These are phyloP conservation scores for Exophiala mesophila DNA, from an alignment of 2,329 filamentous ascomycete species.

Conservation along the genomic window DNA sequence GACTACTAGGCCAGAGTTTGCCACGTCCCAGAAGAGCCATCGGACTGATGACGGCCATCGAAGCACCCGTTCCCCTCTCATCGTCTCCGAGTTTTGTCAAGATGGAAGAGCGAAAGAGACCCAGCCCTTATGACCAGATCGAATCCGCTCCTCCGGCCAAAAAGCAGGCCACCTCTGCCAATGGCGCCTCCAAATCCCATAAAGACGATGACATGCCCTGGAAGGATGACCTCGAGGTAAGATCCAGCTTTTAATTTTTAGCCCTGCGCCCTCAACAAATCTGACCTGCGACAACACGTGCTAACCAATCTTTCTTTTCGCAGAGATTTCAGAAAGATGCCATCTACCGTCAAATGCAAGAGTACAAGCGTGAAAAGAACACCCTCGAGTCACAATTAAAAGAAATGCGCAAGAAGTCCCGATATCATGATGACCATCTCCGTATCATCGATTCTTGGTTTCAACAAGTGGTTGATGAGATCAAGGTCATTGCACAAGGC, in stretches of 20 bases:
- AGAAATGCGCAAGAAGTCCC: conserved; percentile 70
- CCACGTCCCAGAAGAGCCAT: conserved; percentile 27
- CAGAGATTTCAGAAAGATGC: conserved; percentile 93
- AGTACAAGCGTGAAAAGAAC: conserved; percentile 87
- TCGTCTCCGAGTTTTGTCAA: conserved; percentile 74
- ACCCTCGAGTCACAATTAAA: conserved; percentile 75
- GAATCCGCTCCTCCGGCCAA: conserved; percentile 86
- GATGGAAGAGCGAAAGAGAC: conserved; percentile 99
- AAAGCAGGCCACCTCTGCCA: conserved; percentile 72
- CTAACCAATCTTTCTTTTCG: conserved; percentile 11
- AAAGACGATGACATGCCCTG: conserved; percentile 64
- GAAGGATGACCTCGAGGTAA: conserved; percentile 68
- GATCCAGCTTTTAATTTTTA: conserved; percentile 40
- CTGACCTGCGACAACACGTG: neutral
- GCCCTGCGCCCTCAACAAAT: conserved; percentile 4
- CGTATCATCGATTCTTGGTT: conserved; percentile 91
- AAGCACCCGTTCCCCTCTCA: conserved; percentile 60
- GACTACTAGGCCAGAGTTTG: conserved; percentile 4
- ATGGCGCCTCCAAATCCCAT: conserved; percentile 60
- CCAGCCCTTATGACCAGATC: conserved; percentile 71
- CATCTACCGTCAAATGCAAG: conserved; percentile 94
- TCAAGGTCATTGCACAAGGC: conserved; percentile 31
- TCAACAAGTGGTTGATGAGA: conserved; percentile 67
- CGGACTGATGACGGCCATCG: conserved; percentile 84
- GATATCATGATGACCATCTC: conserved; percentile 87